Conservation (phyloP, 768 basidiomycete species). For the Gelatoporia subvermispora region DNA sequence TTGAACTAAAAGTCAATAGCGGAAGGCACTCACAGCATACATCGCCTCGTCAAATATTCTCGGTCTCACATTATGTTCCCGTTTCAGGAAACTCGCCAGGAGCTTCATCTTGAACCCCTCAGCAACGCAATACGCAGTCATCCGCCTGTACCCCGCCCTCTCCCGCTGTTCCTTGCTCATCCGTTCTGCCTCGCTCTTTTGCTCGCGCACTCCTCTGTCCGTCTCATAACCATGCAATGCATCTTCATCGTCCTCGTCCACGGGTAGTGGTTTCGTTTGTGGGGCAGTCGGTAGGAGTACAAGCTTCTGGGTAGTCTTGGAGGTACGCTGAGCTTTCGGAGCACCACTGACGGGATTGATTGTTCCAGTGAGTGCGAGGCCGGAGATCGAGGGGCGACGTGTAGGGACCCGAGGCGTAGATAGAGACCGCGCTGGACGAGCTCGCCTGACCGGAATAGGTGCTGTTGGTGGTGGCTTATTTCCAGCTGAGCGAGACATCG, state of each 20-base stretch:
- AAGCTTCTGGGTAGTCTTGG: slow-evolving; percentile 88
- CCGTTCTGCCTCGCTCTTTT: slow-evolving; percentile 81
- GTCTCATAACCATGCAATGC: slow-evolving; percentile 60
- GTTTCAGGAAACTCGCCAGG: slow-evolving; percentile 78
- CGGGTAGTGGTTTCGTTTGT: slow-evolving; percentile 69
- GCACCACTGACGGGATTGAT: slow-evolving; percentile 22
- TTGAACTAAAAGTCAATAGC: neutral
- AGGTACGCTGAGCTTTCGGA: slow-evolving; percentile 67
- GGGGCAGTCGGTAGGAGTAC: slow-evolving; percentile 88
- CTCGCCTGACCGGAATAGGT: slow-evolving; percentile 5
- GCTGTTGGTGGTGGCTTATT: neutral
- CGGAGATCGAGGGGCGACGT: slow-evolving; percentile 29
- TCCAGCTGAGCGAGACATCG: neutral
- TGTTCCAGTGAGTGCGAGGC: slow-evolving; percentile 15
- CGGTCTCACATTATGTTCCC: slow-evolving; percentile 87
- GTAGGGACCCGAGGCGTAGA: slow-evolving; percentile 8
- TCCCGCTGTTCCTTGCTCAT: slow-evolving; percentile 87
- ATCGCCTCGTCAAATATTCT: slow-evolving; percentile 90
- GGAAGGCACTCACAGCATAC: slow-evolving; percentile 66
- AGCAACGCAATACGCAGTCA: slow-evolving; percentile 88
- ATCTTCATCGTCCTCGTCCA: slow-evolving; percentile 38
- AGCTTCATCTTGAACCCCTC: slow-evolving; percentile 84
- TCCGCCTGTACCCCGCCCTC: slow-evolving; percentile 70
- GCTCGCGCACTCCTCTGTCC: slow-evolving; percentile 63
- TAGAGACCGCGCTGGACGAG: slow-evolving; percentile 6